These are phyloP conservation scores for Hypoxylon sp. DNA, from an alignment of 2,329 filamentous ascomycete genomes.

Conservation along the genomic window DNA sequence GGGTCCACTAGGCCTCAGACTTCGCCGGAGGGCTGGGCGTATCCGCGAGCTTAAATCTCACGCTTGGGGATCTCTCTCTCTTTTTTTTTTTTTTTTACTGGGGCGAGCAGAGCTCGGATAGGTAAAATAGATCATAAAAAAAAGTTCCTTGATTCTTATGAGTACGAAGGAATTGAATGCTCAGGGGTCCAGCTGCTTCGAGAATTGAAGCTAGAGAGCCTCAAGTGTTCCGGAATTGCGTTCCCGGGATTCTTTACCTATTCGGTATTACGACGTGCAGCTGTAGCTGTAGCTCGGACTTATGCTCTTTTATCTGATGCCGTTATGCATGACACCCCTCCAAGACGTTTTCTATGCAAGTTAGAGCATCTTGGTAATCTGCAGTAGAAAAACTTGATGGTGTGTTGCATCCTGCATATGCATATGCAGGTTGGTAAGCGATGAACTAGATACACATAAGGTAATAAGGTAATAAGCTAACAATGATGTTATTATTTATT, in stretches of 20 bases:
- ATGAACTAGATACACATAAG: conserved; percentile 13
- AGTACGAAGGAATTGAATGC: conserved; percentile 24
- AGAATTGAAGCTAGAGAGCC: conserved; percentile 25
- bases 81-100: background rate
- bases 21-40: conserved; percentile 21
- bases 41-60: conserved; percentile 14
- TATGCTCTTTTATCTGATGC: conserved; percentile 30
- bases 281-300: conserved; percentile 26
- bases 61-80: conserved; percentile 1
- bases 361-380: conserved; percentile 33
- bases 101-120: conserved; percentile 1
- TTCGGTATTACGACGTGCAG: conserved; percentile 32
- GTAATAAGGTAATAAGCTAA: background rate
- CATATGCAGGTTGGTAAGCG: conserved; percentile 40
- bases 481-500: background rate
- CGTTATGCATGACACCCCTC: conserved; percentile 35
- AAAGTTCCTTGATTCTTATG: conserved; percentile 20
- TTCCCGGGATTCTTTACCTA: conserved; percentile 22
- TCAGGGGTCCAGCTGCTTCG: conserved; percentile 26
- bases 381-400: conserved; percentile 30
- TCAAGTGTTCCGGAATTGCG: conserved; percentile 19
- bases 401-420: conserved; percentile 22
- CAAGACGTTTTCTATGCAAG: conserved; percentile 24
- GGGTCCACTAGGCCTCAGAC: conserved; percentile 37
- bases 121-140: conserved; percentile 17